Conservation (phyloP, 2,329 filamentous ascomycete species). For the Chrysoporthe cubensis region DNA sequence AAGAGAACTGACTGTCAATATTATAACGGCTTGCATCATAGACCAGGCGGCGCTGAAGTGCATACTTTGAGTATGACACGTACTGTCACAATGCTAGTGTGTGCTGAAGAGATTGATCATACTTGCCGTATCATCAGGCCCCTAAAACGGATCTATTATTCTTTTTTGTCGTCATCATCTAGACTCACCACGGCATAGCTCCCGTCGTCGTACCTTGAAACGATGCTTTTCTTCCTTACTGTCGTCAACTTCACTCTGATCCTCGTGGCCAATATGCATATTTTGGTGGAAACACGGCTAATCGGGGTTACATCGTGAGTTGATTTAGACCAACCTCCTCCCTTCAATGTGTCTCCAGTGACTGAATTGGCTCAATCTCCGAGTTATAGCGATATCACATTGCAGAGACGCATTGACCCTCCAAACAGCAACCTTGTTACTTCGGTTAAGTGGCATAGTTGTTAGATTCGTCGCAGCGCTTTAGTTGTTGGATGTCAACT, state of each 20-base stretch:
- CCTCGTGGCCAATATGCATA: neutral
- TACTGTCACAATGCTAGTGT: no score
- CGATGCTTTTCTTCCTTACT: neutral
- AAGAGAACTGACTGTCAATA: neutral
- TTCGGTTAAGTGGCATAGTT: neutral
- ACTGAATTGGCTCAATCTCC: neutral
- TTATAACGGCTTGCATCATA: neutral
- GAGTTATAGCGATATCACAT: conserved; percentile 3
- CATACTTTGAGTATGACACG: no score
- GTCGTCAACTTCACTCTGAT: neutral
- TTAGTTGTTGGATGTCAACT: neutral
- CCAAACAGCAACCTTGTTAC: neutral
- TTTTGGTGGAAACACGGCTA: neutral
- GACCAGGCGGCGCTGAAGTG: no score
- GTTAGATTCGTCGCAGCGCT: neutral
- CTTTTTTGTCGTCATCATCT: no score
- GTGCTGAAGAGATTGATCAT: no score
- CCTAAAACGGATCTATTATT: neutral
- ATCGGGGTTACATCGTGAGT: neutral
- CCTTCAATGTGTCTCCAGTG: neutral
- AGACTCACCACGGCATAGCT: neutral
- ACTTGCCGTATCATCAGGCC: neutral
- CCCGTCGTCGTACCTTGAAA: neutral
- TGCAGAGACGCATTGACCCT: neutral
- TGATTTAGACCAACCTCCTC: neutral